Evolutionary conservation across 768 basidiomycete genomes (phyloP).

Genomic region (Mycena rebaudengoi): DNA sequence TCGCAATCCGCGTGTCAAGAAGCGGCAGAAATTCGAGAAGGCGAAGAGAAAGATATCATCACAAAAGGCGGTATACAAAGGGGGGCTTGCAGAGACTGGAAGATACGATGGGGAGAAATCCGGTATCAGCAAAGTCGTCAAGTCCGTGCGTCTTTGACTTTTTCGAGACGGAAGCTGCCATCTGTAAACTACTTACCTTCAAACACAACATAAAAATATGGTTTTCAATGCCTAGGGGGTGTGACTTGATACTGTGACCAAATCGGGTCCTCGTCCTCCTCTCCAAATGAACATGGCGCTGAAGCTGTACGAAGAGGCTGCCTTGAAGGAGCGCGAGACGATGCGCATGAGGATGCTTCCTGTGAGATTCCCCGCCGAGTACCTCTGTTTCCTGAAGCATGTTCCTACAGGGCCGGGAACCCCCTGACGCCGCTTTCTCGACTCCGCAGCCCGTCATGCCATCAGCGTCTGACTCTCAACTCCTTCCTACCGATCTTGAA

Average conservation of each 20-base stretch:
- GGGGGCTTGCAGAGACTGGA: slow-evolving; percentile 76
- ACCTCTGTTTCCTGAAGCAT: background rate
- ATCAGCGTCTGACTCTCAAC: background rate
- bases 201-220: no score
- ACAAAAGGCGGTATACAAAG: slow-evolving; percentile 93
- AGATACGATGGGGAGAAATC: slow-evolving; percentile 91
- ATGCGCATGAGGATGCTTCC: background rate
- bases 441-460: background rate
- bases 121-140: slow-evolving; percentile 91
- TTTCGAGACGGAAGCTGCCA: no score
- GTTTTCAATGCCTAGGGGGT: no score
- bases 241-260: no score
- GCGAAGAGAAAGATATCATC: slow-evolving; percentile 92
- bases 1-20: slow-evolving; percentile 98
- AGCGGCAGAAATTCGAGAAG: slow-evolving; percentile 91
- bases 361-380: background rate
- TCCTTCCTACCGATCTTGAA: background rate
- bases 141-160: slow-evolving; percentile 86
- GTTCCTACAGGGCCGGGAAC: background rate
- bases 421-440: background rate
- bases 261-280: no score
- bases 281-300: no score
- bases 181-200: no score
- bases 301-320: background rate
- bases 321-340: background rate